Percentiles rank a stretch among this genome's conserved stretches.
Conservation (phyloP, 1,284 basidiomycete genomes). For the Inonotus obliquus region DNA sequence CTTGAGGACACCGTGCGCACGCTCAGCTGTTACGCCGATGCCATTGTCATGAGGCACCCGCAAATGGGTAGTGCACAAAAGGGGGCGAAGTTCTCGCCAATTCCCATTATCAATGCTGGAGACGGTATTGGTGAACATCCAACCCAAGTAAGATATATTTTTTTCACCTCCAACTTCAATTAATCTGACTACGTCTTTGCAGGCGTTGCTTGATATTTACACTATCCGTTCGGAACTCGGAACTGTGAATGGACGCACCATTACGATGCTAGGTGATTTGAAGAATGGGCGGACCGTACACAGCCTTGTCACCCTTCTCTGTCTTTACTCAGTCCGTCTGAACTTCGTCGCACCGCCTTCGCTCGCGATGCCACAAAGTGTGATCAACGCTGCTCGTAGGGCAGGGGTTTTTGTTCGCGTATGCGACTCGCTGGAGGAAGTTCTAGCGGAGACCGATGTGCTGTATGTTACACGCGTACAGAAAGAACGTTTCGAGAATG, state of each 20-base stretch:
- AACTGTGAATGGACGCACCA: constrained; percentile 94
- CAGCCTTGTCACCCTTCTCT: constrained; percentile 89
- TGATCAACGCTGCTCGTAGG: constrained; percentile 80
- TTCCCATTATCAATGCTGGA: constrained; percentile 95
- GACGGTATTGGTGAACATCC: constrained; percentile 98
- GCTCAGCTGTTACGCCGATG: constrained; percentile 94
- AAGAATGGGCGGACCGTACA: constrained; percentile 99
- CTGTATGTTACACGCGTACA: constrained; percentile 96
- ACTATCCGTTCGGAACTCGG: constrained; percentile 98
- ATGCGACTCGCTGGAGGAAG: constrained; percentile 85
- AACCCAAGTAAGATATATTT: constrained; percentile 63
- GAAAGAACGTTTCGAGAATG: constrained; percentile 86
- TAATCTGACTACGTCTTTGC: constrained; percentile 4
- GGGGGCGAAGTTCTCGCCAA: constrained; percentile 92
- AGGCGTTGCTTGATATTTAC: constrained; percentile 92
- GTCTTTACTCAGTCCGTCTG: constrained; percentile 89
- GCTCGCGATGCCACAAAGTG: constrained; percentile 88
- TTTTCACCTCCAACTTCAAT: background rate
- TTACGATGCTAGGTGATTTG: constrained; percentile 93
- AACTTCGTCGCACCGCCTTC: constrained; percentile 94
- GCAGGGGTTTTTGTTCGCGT: constrained; percentile 79
- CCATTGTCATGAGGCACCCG: constrained; percentile 92
- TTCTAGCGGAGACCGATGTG: constrained; percentile 92
- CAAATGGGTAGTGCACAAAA: constrained; percentile 87
- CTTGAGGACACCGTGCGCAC: constrained; percentile 94